Evolutionary conservation across 2,329 filamentous ascomycete genomes (phyloP).

Genomic region (Emmonsiellopsis sp.): DNA sequence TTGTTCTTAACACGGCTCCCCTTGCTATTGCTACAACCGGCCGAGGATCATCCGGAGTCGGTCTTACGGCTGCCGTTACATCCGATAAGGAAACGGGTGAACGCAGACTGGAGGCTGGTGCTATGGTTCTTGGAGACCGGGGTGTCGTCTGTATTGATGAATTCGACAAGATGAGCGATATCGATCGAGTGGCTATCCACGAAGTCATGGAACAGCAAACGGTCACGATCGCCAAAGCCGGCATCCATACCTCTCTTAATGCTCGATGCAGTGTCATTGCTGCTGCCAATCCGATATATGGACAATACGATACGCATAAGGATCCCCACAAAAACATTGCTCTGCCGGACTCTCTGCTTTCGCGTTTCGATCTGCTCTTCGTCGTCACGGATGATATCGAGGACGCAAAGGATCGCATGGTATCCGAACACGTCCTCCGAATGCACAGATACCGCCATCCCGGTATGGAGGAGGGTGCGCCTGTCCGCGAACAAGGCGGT

Average conservation of each 20-base stretch:
- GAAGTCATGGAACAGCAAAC: slow-evolving; percentile 99
- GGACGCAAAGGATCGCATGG: slow-evolving; percentile 77
- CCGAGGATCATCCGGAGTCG: slow-evolving; percentile 91
- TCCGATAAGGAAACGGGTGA: slow-evolving; percentile 97
- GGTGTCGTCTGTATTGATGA: slow-evolving; percentile 98
- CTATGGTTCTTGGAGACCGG: slow-evolving; percentile 95
- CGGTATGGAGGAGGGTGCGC: slow-evolving; percentile 86
- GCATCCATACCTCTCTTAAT: slow-evolving; percentile 95
- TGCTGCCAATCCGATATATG: slow-evolving; percentile 94
- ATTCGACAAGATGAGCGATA: slow-evolving; percentile 99
- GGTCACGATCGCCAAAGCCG: slow-evolving; percentile 96
- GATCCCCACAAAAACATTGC: slow-evolving; percentile 98
- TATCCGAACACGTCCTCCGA: slow-evolving; percentile 92
- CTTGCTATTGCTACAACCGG: slow-evolving; percentile 95
- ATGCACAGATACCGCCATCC: slow-evolving; percentile 95
- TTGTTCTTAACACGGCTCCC: slow-evolving; percentile 93
- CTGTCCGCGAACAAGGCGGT: slow-evolving; percentile 76
- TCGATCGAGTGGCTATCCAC: slow-evolving; percentile 96
- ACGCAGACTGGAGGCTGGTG: slow-evolving; percentile 86
- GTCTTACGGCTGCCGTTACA: slow-evolving; percentile 93
- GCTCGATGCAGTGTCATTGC: slow-evolving; percentile 94
- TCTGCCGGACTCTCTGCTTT: slow-evolving; percentile 87
- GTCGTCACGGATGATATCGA: slow-evolving; percentile 98
- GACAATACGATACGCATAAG: slow-evolving; percentile 97
- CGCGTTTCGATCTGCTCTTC: slow-evolving; percentile 96